These are phyloP conservation scores for Epichloe elymi DNA, from an alignment of 2,329 filamentous ascomycete species.

Conservation along the genomic window DNA sequence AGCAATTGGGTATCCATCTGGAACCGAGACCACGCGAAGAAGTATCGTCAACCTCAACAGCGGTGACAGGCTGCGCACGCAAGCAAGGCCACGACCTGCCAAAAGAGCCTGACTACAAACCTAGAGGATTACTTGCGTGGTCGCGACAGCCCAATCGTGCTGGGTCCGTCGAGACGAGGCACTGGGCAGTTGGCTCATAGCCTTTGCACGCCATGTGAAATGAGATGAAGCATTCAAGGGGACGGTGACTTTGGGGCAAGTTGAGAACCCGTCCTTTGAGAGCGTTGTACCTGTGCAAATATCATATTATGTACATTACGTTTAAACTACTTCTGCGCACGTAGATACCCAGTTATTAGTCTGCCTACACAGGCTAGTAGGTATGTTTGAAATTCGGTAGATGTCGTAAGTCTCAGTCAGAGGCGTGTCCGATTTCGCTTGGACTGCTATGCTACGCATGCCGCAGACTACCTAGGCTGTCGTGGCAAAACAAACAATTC, in stretches of 20 bases:
- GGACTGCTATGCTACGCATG: not conserved
- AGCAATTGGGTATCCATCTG: not conserved
- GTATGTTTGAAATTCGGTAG: too few species aligned
- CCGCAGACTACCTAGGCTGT: not conserved
- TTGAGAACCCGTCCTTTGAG: not conserved
- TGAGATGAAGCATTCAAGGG: not conserved
- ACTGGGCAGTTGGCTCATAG: not conserved
- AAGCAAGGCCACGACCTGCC: not conserved
- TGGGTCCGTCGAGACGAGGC: not conserved
- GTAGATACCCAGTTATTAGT: not conserved
- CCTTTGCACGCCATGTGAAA: not conserved
- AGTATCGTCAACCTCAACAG: not conserved
- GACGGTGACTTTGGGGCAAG: not conserved
- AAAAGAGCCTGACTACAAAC: not conserved
- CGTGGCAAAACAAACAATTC: not conserved
- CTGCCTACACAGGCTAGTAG: not conserved
- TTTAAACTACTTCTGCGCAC: not conserved
- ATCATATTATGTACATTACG: not conserved
- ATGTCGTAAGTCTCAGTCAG: too few species aligned
- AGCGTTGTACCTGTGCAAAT: not conserved
- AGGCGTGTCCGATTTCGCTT: too few species aligned
- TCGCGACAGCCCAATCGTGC: not conserved
- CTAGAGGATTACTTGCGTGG: not conserved
- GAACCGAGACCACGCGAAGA: not conserved
- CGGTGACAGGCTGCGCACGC: not conserved